Conservation (phyloP, 1,284 basidiomycete genomes). For the Pseudozyma thailandica region DNA sequence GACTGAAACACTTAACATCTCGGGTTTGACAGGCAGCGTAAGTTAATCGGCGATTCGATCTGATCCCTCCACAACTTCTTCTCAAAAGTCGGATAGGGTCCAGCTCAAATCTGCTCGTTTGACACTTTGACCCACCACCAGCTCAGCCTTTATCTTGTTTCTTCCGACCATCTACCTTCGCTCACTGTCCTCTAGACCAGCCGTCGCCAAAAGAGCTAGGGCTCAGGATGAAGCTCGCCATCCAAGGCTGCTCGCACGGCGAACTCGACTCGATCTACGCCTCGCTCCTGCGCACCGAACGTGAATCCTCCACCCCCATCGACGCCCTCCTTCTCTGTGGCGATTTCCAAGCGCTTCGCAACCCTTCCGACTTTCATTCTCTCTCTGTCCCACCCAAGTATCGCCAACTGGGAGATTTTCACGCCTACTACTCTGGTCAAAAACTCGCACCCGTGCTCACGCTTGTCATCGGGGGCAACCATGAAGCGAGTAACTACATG, state of each 20-base stretch:
- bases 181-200: neutral
- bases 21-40: too few relatives aligned
- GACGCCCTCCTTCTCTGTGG: constrained; percentile 87
- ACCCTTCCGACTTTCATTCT: constrained; percentile 83
- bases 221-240: constrained; percentile 75
- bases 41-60: too few relatives aligned
- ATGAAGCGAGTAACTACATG: constrained; percentile 96
- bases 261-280: constrained; percentile 77
- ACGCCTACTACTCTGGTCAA: constrained; percentile 86
- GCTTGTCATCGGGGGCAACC: constrained; percentile 95
- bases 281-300: constrained; percentile 77
- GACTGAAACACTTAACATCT: too few relatives aligned
- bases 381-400: constrained; percentile 94
- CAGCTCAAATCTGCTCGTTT: too few relatives aligned
- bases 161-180: neutral
- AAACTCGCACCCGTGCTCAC: constrained; percentile 86
- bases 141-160: too few relatives aligned
- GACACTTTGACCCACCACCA: too few relatives aligned
- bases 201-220: neutral
- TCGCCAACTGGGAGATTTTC: constrained; percentile 76
- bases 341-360: constrained; percentile 92
- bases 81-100: too few relatives aligned
- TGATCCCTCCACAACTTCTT: too few relatives aligned
- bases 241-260: constrained; percentile 94
- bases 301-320: constrained; percentile 75